A percentile compares a stretch with the other conserved stretches of the same genome.
These are phyloP conservation scores for Mortierella sp. DNA, from an alignment of 371 early-diverging fungal genomes.

Conservation along the genomic window DNA sequence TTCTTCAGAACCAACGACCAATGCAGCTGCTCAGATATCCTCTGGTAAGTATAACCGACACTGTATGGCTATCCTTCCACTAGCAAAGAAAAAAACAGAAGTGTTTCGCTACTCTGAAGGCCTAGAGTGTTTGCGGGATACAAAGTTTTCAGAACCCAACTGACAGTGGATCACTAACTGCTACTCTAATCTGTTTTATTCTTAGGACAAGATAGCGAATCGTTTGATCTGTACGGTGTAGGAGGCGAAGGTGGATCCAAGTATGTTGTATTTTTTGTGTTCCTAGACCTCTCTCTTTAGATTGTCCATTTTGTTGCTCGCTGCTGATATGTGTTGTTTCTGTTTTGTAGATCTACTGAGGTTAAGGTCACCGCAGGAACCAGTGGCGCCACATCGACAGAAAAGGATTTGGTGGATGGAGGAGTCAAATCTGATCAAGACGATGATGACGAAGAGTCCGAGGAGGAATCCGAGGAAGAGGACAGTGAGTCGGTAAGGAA, in stretches of 20 bases:
- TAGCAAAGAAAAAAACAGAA: not conserved
- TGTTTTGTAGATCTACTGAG: slow-evolving; percentile 23
- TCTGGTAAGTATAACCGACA: slow-evolving; percentile 14
- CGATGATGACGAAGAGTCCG: slow-evolving; percentile 49
- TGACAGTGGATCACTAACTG: too few species aligned
- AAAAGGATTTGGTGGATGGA: slow-evolving; percentile 23
- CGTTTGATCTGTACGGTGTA: slow-evolving; percentile 50
- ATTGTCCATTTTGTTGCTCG: not conserved
- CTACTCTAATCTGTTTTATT: too few species aligned
- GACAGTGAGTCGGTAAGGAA: slow-evolving; percentile 46
- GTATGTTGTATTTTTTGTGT: slow-evolving; percentile 11
- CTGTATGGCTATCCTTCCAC: not conserved
- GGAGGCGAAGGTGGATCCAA: slow-evolving; percentile 36
- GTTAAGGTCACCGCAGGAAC: slow-evolving; percentile 29
- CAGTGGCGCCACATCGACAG: slow-evolving; percentile 11
- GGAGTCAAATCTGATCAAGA: slow-evolving; percentile 40
- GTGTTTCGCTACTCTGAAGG: too few species aligned
- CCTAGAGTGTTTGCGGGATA: too few species aligned
- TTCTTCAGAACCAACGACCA: slow-evolving; percentile 23
- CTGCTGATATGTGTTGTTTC: not conserved
- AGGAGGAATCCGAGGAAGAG: slow-evolving; percentile 24
- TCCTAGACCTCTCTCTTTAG: not conserved
- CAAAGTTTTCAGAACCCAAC: not conserved
- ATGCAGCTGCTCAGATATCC: slow-evolving; percentile 3
- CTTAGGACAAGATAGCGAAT: slow-evolving; percentile 40